phyloP scores from a whole-genome alignment of 371 early-diverging fungal species.

The Mucor plumbeus region DNA sequence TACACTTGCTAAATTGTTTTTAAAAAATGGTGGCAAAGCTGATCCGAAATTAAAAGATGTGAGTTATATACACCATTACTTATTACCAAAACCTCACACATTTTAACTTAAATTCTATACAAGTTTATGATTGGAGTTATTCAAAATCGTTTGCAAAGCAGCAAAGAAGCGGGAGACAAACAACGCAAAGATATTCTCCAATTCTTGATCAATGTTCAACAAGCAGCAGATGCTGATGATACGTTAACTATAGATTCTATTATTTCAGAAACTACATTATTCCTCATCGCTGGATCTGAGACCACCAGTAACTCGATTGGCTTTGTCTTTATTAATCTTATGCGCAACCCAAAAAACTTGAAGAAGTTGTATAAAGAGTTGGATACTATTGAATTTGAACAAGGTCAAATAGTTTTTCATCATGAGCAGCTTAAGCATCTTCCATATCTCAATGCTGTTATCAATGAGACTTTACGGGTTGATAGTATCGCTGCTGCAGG shows the following conservation, averaged over 20 bases:
- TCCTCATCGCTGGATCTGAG: constrained; percentile 50
- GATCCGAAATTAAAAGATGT: constrained; percentile 16
- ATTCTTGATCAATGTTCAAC: constrained; percentile 38
- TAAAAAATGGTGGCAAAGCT: background rate
- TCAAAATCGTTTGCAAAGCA: constrained; percentile 29
- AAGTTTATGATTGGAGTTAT: constrained; percentile 42
- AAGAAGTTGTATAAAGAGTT: constrained; percentile 37
- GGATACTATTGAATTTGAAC: constrained; percentile 22
- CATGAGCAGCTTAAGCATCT: constrained; percentile 43
- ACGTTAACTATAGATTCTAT: constrained; percentile 36
- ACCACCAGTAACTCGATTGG: constrained; percentile 46
- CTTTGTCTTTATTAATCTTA: constrained; percentile 37
- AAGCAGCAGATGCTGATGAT: constrained; percentile 33
- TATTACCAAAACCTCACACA: no score
- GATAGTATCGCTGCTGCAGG: constrained; percentile 34
- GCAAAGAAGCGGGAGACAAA: background rate
- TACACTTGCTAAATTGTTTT: constrained; percentile 11
- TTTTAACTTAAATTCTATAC: background rate
- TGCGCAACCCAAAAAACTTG: constrained; percentile 29
- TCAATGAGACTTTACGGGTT: constrained; percentile 45
- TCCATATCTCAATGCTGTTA: constrained; percentile 46
- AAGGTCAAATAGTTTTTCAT: constrained; percentile 21
- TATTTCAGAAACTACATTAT: constrained; percentile 39
- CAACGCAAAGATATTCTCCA: constrained; percentile 48
- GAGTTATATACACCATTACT: background rate